A percentile compares a stretch with the other conserved stretches of the same genome.
These are phyloP conservation scores for Rhizopus sp. DNA, from an alignment of 371 early-diverging fungal species.

Conservation along the genomic window DNA sequence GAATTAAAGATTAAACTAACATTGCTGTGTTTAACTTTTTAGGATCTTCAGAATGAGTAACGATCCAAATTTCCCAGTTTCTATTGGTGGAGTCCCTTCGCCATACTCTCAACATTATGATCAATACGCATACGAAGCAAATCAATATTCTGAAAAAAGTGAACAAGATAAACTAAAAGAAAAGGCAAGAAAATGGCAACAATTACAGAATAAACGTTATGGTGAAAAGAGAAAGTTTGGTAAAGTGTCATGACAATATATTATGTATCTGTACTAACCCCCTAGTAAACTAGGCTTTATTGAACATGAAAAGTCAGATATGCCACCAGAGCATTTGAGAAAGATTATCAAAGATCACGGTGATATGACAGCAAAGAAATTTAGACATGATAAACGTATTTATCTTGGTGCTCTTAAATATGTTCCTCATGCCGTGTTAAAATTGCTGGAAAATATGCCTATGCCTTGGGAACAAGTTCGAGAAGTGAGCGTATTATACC, in stretches of 20 bases:
- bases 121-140: conserved; percentile 42
- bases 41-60: conserved; percentile 9
- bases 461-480: conserved; percentile 99
- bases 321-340: conserved; percentile 98
- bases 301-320: conserved; percentile 83
- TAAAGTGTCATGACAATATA: conserved; percentile 31
- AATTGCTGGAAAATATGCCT: conserved; percentile 98
- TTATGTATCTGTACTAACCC: neutral
- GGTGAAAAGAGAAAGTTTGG: conserved; percentile 93
- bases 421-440: conserved; percentile 97
- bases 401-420: conserved; percentile 98
- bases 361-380: conserved; percentile 98
- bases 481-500: conserved; percentile 97
- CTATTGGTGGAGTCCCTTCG: conserved; percentile 37
- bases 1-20: neutral
- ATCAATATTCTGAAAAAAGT: conserved; percentile 35
- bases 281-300: conserved; percentile 48
- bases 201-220: conserved; percentile 89
- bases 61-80: conserved; percentile 29
- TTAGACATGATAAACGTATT: conserved; percentile 94
- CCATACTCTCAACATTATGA: conserved; percentile 38
- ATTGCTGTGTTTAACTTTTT: neutral
- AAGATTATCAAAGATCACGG: conserved; percentile 98
- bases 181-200: conserved; percentile 89
- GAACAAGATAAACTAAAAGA: conserved; percentile 67